A percentile compares a stretch with the other conserved stretches of the same genome.
Evolutionary conservation across 345 rosid species (phyloP).

Genomic region (Pistacia atlantica): DNA sequence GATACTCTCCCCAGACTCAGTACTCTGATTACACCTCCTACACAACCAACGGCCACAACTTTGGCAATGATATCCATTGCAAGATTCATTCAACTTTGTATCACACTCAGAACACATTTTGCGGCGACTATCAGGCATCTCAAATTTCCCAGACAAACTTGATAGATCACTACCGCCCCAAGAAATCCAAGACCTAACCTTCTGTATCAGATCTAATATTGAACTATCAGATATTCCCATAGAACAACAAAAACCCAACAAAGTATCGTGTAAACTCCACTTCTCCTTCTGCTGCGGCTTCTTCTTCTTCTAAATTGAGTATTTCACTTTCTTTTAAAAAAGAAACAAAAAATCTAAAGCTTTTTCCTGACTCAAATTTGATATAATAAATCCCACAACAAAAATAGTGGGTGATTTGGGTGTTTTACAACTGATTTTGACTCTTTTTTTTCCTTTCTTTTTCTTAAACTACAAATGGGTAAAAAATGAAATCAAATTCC

Average conservation of each 20-base stretch:
- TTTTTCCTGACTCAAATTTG: slow-evolving; percentile 18
- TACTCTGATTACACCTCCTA: slow-evolving; percentile 41
- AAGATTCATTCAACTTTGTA: slow-evolving; percentile 31
- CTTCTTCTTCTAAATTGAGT: slow-evolving; percentile 26
- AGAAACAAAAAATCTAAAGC: slow-evolving; percentile 27
- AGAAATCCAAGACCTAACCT: slow-evolving; percentile 80
- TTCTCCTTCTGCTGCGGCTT: slow-evolving; percentile 2
- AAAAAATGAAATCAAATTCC: slow-evolving; percentile 33
- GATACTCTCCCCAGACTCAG: slow-evolving; percentile 23
- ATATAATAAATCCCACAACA: slow-evolving; percentile 47
- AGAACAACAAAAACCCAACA: slow-evolving; percentile 43
- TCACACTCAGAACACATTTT: slow-evolving; percentile 58
- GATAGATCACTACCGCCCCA: slow-evolving; percentile 56
- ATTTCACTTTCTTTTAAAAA: slow-evolving; percentile 3
- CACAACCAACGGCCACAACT: slow-evolving; percentile 69
- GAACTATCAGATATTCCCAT: slow-evolving; percentile 82
- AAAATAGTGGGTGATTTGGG: slow-evolving; percentile 55
- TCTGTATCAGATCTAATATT: slow-evolving; percentile 66
- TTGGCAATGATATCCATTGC: slow-evolving; percentile 52
- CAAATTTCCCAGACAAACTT: slow-evolving; percentile 34
- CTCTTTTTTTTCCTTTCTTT: slow-evolving; percentile 12
- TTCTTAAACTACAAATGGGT: neutral
- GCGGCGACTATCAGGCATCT: slow-evolving; percentile 45
- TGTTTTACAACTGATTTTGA: slow-evolving; percentile 25
- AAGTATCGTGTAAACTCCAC: slow-evolving; percentile 31